Evolutionary conservation across 179 eudicot species (phyloP).

Genomic region (Patellifolia procumbens): DNA sequence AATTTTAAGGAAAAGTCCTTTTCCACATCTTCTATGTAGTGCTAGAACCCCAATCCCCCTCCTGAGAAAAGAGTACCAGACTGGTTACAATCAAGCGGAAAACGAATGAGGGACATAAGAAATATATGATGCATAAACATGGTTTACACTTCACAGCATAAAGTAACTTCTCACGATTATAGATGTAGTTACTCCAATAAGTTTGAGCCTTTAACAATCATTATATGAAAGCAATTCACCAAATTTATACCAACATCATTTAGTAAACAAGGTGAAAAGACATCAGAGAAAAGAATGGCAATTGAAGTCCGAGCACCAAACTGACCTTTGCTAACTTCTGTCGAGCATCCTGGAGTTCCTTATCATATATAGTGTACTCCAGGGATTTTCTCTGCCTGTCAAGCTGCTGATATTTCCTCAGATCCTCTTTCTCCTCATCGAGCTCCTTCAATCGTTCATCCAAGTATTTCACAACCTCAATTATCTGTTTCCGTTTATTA

Average conservation of each 20-base stretch:
- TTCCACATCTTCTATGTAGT: neutral
- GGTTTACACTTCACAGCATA: conserved; percentile 4
- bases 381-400: conserved; percentile 94
- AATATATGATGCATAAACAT: neutral
- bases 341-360: conserved; percentile 86
- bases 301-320: conserved; percentile 1
- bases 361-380: conserved; percentile 87
- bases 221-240: neutral
- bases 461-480: conserved; percentile 97
- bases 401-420: conserved; percentile 92
- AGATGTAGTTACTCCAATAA: neutral
- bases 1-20: neutral
- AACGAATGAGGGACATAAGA: neutral
- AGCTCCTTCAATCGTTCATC: conserved; percentile 96
- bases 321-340: conserved; percentile 79
- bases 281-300: neutral
- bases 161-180: neutral
- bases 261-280: neutral
- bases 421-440: conserved; percentile 96
- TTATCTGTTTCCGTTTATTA: conserved; percentile 90
- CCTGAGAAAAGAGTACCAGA: neutral
- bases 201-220: neutral
- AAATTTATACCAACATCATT: neutral
- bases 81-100: neutral
- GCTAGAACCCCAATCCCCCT: neutral